Evolutionary conservation across 495 filamentous ascomycete genomes (phyloP), one percentile per base, ranked within the genome.

Genomic region (Penicillium longicatenatum): DNA sequence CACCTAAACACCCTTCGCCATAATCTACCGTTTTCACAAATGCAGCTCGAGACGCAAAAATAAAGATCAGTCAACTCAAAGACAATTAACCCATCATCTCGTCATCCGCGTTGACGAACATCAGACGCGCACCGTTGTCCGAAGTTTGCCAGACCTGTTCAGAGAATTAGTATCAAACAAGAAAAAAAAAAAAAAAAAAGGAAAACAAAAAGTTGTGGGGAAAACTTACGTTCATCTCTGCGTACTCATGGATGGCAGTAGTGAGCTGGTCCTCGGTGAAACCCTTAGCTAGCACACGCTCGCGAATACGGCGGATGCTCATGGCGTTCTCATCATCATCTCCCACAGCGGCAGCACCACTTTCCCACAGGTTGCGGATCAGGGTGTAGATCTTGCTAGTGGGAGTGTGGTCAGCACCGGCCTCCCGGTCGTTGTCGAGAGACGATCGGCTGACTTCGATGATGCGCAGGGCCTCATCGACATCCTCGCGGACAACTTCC

Each of bases 231-330:
- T 93, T 87, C 53, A 96, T 67, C 58, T 84, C 78, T 7, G 89
- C 85, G 74, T 98, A 98, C 77, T 98, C 94, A 53, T 93, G 88
- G 62, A 98, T 80, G 37, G 92, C 89, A 59, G 83, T 83, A 50
- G 86, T 81, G 73, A 96, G 89, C 69, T 98, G 92, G 75, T 96
- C 89, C 61, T 91, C 89, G 5, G 95, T 98, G 65, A 98, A 98
- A 9, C 95, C 95, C 81, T 96, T 97, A 26, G 91, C 94, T 61
- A 98, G 80, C 26, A 98, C 91, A 42, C 94, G 70, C 68, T 98
- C 92, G 62, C 91, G 81, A 35, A 98, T 89, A 70, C 89, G 89
- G 58, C 87, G 80, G 79, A 98, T 80, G 72, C 87, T 93, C 60
- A 98, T 71, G 73, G 95, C 92, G 4, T 90, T 87, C 6, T 85